phyloP scores from a whole-genome alignment of 2,329 filamentous ascomycete genomes.

The Microcyclospora pomicola region DNA sequence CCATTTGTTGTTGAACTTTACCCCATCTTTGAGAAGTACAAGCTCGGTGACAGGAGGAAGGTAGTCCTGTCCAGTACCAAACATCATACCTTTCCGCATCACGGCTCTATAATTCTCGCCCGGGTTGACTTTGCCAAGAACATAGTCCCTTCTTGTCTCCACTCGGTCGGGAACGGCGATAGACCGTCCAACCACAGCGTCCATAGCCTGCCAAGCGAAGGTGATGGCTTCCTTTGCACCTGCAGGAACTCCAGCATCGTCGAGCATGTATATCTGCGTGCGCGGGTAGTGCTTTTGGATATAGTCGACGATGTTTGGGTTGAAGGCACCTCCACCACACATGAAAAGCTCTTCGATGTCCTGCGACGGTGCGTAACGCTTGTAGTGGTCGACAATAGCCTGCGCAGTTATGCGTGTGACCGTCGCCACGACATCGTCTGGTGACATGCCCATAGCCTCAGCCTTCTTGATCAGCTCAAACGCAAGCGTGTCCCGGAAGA shows the following conservation, averaged over 20 bases:
- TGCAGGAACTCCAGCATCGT: constrained; percentile 43
- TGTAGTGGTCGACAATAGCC: constrained; percentile 40
- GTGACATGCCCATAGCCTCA: constrained; percentile 26
- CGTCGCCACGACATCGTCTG: constrained; percentile 43
- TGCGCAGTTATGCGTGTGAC: constrained; percentile 47
- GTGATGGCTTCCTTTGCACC: constrained; percentile 47
- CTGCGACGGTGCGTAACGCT: constrained; percentile 35
- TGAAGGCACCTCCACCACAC: constrained; percentile 45
- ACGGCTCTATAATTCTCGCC: constrained; percentile 42
- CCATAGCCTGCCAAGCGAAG: constrained; percentile 49
- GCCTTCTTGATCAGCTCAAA: constrained; percentile 34
- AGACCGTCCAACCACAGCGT: constrained; percentile 41
- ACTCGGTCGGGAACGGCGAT: constrained; percentile 42
- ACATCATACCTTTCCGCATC: constrained; percentile 38
- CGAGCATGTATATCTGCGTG: constrained; percentile 40
- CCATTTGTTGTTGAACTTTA: constrained; percentile 36
- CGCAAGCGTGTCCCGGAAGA: constrained; percentile 44
- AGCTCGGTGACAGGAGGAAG: constrained; percentile 37
- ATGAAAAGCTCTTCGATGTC: constrained; percentile 45
- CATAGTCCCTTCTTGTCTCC: constrained; percentile 37
- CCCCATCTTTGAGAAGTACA: constrained; percentile 37
- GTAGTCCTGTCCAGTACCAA: constrained; percentile 31
- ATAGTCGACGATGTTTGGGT: constrained; percentile 42
- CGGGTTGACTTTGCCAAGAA: constrained; percentile 42
- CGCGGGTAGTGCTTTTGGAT: constrained; percentile 38